Conservation (phyloP, 352 stramenopile species). For the Globisporangium spinosum region DNA sequence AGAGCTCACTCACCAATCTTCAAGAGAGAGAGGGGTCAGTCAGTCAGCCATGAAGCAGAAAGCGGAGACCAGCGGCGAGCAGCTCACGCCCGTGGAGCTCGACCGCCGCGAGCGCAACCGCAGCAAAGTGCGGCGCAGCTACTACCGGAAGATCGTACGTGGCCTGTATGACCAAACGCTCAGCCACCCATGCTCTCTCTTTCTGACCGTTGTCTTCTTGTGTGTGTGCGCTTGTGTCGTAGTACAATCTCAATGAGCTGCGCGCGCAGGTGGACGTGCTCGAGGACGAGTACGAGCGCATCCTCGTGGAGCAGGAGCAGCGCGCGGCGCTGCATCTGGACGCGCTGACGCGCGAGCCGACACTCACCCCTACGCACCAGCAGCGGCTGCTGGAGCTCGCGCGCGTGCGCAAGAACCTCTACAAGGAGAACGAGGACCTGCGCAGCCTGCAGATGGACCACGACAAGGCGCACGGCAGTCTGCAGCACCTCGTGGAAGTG, state of each 20-base stretch:
- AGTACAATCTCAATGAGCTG: slow-evolving; percentile 47
- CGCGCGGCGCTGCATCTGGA: slow-evolving; percentile 16
- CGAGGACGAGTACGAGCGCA: slow-evolving; percentile 40
- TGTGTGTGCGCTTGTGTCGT: background rate
- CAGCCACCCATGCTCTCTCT: background rate
- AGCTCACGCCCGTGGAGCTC: slow-evolving; percentile 33
- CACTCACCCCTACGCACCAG: slow-evolving; percentile 11
- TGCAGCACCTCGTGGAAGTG: slow-evolving; percentile 44
- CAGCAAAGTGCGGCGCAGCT: slow-evolving; percentile 48
- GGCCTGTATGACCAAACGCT: background rate
- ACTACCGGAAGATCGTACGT: slow-evolving; percentile 57
- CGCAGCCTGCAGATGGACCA: slow-evolving; percentile 32
- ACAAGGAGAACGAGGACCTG: slow-evolving; percentile 45
- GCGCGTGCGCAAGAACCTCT: slow-evolving; percentile 32
- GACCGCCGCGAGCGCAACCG: slow-evolving; percentile 45
- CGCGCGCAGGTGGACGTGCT: slow-evolving; percentile 42
- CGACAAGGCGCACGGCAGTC: slow-evolving; percentile 41
- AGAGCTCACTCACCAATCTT: background rate
- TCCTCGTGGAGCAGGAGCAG: slow-evolving; percentile 30
- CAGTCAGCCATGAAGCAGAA: slow-evolving; percentile 9
- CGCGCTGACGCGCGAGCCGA: slow-evolving; percentile 20
- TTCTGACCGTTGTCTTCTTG: background rate
- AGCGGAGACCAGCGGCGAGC: slow-evolving; percentile 6
- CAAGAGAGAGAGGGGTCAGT: background rate
- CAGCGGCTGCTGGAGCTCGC: slow-evolving; percentile 29